These are phyloP conservation scores for Ceratocystis alfenasii DNA, from an alignment of 2,329 filamentous ascomycete species.

Conservation along the genomic window DNA sequence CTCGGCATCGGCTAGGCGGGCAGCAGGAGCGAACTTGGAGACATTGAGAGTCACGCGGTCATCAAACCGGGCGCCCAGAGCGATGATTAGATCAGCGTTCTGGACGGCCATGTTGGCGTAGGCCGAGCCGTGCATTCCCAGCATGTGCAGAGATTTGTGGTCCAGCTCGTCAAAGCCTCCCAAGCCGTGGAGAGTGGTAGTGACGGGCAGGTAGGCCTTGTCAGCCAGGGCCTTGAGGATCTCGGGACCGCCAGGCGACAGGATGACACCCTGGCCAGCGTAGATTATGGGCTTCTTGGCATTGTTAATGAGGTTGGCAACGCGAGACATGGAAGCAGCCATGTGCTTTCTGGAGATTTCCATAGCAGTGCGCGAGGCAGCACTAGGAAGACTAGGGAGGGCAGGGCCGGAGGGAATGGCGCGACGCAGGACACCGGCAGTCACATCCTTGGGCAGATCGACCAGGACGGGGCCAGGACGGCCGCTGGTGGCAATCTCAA, in stretches of 20 bases:
- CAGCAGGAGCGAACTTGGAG: slow-evolving; percentile 76
- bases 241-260: slow-evolving; percentile 63
- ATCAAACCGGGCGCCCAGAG: slow-evolving; percentile 86
- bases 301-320: slow-evolving; percentile 70
- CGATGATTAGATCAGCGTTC: slow-evolving; percentile 89
- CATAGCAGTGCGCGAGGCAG: slow-evolving; percentile 69
- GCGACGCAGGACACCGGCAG: slow-evolving; percentile 66
- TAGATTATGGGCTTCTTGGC: slow-evolving; percentile 94
- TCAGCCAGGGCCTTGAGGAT: slow-evolving; percentile 78
- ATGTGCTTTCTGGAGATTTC: slow-evolving; percentile 63
- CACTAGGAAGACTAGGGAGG: slow-evolving; percentile 70
- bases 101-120: slow-evolving; percentile 99
- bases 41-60: slow-evolving; percentile 82
- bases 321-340: slow-evolving; percentile 58
- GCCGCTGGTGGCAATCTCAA: slow-evolving; percentile 92
- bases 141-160: slow-evolving; percentile 91
- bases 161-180: slow-evolving; percentile 89
- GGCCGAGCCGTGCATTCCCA: slow-evolving; percentile 94
- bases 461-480: slow-evolving; percentile 90
- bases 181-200: slow-evolving; percentile 86
- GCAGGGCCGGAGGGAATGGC: slow-evolving; percentile 68
- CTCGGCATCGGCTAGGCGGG: slow-evolving; percentile 72
- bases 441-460: slow-evolving; percentile 93
- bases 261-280: slow-evolving; percentile 80
- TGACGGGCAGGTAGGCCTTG: slow-evolving; percentile 84